Evolutionary conservation across 305 asterid species (phyloP).

Genomic region (Coffea humblotiana): DNA sequence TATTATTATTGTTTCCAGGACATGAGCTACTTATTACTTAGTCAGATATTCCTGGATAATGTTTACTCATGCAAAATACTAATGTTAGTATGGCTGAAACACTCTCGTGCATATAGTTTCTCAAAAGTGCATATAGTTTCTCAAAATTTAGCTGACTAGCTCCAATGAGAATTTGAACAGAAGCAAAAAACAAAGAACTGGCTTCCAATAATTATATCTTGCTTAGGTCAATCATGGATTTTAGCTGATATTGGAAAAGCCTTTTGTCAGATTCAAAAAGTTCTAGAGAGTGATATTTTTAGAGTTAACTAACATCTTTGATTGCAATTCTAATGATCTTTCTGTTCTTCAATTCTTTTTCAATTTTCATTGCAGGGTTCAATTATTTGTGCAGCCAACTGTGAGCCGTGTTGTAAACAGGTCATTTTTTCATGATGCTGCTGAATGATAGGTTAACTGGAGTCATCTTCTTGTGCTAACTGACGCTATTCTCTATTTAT

Average conservation of each 20-base stretch:
- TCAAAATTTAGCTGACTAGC: neutral
- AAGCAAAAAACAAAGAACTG: too few species aligned
- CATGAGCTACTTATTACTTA: too few species aligned
- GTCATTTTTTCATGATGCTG: slow-evolving; percentile 34
- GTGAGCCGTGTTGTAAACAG: slow-evolving; percentile 89
- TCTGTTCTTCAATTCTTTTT: slow-evolving; percentile 9
- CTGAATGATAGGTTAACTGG: neutral
- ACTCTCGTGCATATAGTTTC: neutral
- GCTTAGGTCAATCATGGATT: neutral
- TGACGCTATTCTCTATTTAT: neutral
- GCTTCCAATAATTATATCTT: too few species aligned
- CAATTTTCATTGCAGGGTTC: slow-evolving; percentile 68
- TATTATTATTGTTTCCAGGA: too few species aligned
- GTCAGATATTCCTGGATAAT: neutral
- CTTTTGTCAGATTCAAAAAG: neutral
- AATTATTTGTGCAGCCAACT: slow-evolving; percentile 84
- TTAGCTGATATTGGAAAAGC: neutral
- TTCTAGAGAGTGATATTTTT: neutral
- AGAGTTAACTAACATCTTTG: too few species aligned
- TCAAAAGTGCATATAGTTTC: too few species aligned
- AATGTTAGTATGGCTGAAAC: neutral
- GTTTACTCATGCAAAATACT: neutral
- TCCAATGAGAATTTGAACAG: neutral
- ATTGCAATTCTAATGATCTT: neutral
- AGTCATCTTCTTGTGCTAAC: neutral